phyloP scores from a whole-genome alignment of 108 stramenopile genomes.

The Nannochloropsis oceanica region DNA sequence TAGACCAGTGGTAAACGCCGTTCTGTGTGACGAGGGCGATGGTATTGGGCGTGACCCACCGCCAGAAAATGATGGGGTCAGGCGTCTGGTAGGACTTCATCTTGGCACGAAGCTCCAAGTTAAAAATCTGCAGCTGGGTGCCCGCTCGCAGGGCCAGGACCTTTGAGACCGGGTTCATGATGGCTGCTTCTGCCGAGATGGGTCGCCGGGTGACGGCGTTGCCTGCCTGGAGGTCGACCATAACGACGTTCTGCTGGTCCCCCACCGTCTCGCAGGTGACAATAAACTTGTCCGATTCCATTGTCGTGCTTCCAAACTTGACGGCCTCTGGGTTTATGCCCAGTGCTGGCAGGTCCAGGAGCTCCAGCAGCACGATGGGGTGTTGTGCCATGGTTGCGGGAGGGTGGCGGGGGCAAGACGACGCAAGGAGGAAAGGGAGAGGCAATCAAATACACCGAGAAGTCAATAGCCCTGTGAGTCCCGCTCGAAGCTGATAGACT shows the following conservation, averaged over 20 bases:
- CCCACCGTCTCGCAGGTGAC: conserved; percentile 60
- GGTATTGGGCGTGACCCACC: conserved; percentile 70
- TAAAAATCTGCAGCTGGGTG: conserved; percentile 88
- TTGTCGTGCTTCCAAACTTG: conserved; percentile 41
- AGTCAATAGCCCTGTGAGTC: no score
- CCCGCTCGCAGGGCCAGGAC: conserved; percentile 83
- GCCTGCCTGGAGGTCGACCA: conserved; percentile 75
- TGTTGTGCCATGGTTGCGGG: neutral
- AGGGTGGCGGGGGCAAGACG: neutral
- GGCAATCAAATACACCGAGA: no score
- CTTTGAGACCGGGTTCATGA: conserved; percentile 83
- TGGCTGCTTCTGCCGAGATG: conserved; percentile 91
- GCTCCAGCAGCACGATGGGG: neutral
- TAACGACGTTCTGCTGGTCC: conserved; percentile 50
- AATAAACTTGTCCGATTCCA: conserved; percentile 71
- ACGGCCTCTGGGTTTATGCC: conserved; percentile 29
- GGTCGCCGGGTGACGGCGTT: conserved; percentile 79
- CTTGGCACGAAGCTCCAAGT: conserved; percentile 80
- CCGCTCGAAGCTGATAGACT: no score
- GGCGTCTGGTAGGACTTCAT: conserved; percentile 76
- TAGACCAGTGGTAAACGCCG: conserved; percentile 82
- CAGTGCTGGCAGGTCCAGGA: neutral
- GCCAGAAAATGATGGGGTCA: conserved; percentile 82
- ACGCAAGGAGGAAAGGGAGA: neutral
- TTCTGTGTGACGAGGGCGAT: conserved; percentile 85